A percentile compares a stretch with the other conserved stretches of the same genome.
Conservation (phyloP, 805 yeast genomes). For the Monosporozyma servazzii region DNA sequence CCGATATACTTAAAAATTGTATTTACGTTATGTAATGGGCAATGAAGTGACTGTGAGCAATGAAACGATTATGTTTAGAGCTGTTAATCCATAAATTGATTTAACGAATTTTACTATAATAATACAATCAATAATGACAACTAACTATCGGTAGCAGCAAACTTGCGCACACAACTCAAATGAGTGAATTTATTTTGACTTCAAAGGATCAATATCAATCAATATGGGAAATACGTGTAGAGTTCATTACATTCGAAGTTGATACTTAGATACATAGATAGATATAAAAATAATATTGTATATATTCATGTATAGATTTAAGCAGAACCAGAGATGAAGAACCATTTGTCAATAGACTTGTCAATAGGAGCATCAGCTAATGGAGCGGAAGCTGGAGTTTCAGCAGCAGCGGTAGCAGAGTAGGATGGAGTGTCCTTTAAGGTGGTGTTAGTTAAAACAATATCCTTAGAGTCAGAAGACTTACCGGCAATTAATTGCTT, state of each 20-base stretch:
- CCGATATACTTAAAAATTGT: no score
- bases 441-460: constrained; percentile 69
- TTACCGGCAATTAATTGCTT: constrained; percentile 59
- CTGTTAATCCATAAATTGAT: no score
- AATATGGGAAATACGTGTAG: neutral
- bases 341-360: constrained; percentile 96
- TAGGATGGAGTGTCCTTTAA: constrained; percentile 47
- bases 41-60: no score
- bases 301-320: constrained; percentile 8
- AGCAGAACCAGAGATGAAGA: constrained; percentile 83
- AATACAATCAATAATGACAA: no score
- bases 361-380: constrained; percentile 89
- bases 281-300: neutral
- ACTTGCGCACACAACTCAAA: no score
- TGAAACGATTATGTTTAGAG: no score
- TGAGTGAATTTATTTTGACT: no score
- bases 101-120: no score
- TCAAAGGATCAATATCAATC: no score
- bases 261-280: neutral
- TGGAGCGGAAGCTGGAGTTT: constrained; percentile 63
- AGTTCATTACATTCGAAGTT: neutral
- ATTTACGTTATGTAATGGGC: no score
- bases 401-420: constrained; percentile 38
- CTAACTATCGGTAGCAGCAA: no score
- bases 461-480: constrained; percentile 49